These are phyloP conservation scores for Penicillium canescens DNA, from an alignment of 495 filamentous ascomycete species.

Conservation along the genomic window DNA sequence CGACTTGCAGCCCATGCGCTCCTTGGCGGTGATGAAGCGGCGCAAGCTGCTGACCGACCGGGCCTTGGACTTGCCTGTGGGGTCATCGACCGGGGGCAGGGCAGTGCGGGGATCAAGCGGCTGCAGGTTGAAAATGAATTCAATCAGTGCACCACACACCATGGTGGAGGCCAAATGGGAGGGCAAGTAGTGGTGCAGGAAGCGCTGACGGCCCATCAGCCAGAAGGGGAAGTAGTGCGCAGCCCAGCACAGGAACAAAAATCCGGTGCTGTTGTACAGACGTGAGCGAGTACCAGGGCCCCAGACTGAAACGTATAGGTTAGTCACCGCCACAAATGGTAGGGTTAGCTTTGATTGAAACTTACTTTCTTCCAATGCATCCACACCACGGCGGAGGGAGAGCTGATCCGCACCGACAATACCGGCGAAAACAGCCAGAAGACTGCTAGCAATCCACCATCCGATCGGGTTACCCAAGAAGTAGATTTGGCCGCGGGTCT, in stretches of 20 bases:
- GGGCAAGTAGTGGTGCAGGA: constrained; percentile 78
- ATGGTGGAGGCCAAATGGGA: constrained; percentile 91
- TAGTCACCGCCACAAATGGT: constrained; percentile 7
- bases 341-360: constrained; percentile 17
- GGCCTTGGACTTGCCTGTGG: constrained; percentile 40
- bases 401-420: constrained; percentile 92
- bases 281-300: constrained; percentile 81
- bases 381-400: constrained; percentile 85
- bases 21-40: constrained; percentile 67
- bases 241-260: constrained; percentile 92
- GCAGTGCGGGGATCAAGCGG: constrained; percentile 52
- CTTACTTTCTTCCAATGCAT: constrained; percentile 92
- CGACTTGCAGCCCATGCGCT: constrained; percentile 79
- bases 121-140: constrained; percentile 94
- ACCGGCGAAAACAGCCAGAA: constrained; percentile 90
- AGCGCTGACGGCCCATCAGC: constrained; percentile 74
- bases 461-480: constrained; percentile 96
- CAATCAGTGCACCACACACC: constrained; percentile 91
- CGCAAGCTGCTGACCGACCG: constrained; percentile 19
- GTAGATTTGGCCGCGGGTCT: constrained; percentile 95
- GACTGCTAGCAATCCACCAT: constrained; percentile 93
- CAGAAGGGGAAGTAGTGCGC: constrained; percentile 75
- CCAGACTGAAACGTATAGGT: constrained; percentile 32
- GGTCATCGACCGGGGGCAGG: constrained; percentile 48
- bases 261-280: constrained; percentile 96